Evolutionary conservation across 305 asterid species (phyloP).

Genomic region (Caryopteris hybrid): DNA sequence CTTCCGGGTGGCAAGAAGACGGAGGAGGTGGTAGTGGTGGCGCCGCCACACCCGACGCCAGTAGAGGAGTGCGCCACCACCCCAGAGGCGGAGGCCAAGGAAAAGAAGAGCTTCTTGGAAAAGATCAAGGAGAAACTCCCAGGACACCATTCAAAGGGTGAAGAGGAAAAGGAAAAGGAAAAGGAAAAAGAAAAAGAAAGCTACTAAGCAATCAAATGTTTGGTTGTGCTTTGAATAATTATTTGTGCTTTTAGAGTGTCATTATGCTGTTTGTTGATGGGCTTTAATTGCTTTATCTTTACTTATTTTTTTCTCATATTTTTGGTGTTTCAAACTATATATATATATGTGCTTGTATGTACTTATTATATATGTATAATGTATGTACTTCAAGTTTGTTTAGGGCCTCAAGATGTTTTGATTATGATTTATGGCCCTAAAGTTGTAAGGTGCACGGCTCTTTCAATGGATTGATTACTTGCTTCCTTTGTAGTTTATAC

Average conservation of each 20-base stretch:
- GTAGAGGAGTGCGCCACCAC: constrained; percentile 20
- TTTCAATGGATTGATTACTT: constrained; percentile 20
- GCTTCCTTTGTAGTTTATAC: constrained; percentile 13
- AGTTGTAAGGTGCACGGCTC: constrained; percentile 17
- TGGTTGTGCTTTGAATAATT: neutral
- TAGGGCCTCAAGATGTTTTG: neutral
- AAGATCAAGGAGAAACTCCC: constrained; percentile 95
- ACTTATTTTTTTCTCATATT: neutral
- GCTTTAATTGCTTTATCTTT: neutral
- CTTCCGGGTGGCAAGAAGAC: constrained; percentile 64
- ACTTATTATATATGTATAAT: constrained; percentile 6
- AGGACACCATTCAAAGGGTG: constrained; percentile 70
- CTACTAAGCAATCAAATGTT: constrained; percentile 20
- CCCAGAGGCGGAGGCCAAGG: constrained; percentile 45
- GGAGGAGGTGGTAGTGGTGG: constrained; percentile 31
- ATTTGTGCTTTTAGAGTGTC: constrained; percentile 20
- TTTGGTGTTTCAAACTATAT: neutral
- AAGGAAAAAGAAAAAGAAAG: constrained; percentile 42
- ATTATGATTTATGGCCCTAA: constrained; percentile 12
- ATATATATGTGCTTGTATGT: constrained; percentile 24
- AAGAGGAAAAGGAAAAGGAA: constrained; percentile 54
- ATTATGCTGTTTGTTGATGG: constrained; percentile 21
- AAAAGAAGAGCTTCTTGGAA: constrained; percentile 77
- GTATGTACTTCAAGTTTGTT: constrained; percentile 12
- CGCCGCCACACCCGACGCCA: constrained; percentile 23